Percentiles rank a stretch among this genome's conserved stretches.
Conservation (phyloP, 73 alveolate genomes). For the Halteria grandinella region DNA sequence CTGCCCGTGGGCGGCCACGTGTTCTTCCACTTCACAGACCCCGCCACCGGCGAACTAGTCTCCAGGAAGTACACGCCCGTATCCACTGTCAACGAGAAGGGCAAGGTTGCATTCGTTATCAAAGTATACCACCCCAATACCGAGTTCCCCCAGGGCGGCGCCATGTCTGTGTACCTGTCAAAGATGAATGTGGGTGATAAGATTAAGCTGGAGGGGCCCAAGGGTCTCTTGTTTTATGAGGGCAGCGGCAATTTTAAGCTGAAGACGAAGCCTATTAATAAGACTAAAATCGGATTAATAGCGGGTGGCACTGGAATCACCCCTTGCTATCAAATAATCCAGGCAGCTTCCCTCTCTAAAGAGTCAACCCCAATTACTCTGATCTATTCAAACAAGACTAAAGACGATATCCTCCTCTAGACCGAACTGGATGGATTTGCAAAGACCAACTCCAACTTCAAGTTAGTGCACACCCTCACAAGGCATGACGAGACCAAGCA, state of each 20-base stretch:
- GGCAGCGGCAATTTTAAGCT: constrained; percentile 54
- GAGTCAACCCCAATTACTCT: constrained; percentile 22
- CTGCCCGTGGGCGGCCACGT: constrained; percentile 1
- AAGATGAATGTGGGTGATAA: constrained; percentile 49
- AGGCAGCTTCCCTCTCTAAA: constrained; percentile 29
- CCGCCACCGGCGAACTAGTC: not conserved
- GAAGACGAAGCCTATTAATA: not conserved
- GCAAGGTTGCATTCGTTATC: constrained; percentile 29
- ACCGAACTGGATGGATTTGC: constrained; percentile 48
- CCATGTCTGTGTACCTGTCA: constrained; percentile 62
- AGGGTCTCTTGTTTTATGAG: constrained; percentile 43
- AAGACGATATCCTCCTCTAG: constrained; percentile 60
- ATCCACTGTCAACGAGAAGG: constrained; percentile 30
- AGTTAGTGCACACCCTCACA: constrained; percentile 30
- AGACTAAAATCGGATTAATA: constrained; percentile 61
- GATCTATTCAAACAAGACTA: constrained; percentile 66
- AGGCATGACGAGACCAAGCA: constrained; percentile 43
- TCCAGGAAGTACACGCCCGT: constrained; percentile 58
- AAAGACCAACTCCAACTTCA: constrained; percentile 41
- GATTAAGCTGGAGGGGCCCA: constrained; percentile 60
- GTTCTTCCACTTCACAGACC: not conserved
- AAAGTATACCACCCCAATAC: constrained; percentile 32
- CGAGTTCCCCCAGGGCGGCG: constrained; percentile 75
- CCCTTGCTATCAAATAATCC: constrained; percentile 67
- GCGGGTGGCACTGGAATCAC: constrained; percentile 83